Evolutionary conservation across 1,284 basidiomycete genomes (phyloP).

Genomic region (Sparassis latifolia): DNA sequence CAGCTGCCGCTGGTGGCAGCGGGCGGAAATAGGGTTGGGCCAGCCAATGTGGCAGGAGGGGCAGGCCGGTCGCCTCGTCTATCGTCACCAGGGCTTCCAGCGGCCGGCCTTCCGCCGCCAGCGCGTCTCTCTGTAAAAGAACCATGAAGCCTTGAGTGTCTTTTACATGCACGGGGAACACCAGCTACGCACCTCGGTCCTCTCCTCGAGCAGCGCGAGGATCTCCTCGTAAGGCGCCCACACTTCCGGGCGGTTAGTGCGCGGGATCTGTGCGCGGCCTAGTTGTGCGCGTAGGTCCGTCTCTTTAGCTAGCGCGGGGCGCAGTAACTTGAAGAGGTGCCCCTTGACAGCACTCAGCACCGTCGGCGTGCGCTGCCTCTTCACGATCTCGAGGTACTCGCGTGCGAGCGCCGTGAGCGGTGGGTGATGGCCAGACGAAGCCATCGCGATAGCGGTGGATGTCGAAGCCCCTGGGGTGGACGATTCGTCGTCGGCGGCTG

Average conservation of each 20-base stretch:
- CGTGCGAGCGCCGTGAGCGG: conserved; percentile 63
- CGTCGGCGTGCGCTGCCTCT: conserved; percentile 68
- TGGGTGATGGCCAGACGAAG: conserved; percentile 46
- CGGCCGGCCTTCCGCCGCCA: conserved; percentile 28
- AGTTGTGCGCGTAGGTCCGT: conserved; percentile 70
- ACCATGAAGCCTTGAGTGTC: too few species aligned
- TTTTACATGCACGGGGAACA: too few species aligned
- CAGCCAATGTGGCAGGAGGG: conserved; percentile 74
- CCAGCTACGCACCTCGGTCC: conserved; percentile 50
- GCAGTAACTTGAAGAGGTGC: conserved; percentile 90
- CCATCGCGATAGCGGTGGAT: conserved; percentile 20
- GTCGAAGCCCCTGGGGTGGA: conserved; percentile 14
- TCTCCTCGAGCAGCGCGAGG: conserved; percentile 57
- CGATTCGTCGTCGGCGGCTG: conserved; percentile 17
- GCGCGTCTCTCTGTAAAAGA: conserved; percentile 36
- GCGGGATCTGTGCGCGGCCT: conserved; percentile 41
- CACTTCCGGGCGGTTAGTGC: conserved; percentile 34
- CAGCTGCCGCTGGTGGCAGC: conserved; percentile 6
- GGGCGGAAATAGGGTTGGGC: conserved; percentile 83
- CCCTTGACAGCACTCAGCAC: conserved; percentile 77
- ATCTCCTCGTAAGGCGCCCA: conserved; percentile 55
- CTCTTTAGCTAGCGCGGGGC: conserved; percentile 68
- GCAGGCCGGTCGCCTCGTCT: conserved; percentile 48
- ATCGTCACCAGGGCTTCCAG: conserved; percentile 40
- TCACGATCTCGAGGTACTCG: conserved; percentile 85